Conservation (phyloP, 2,329 filamentous ascomycete species). For the Colletotrichum cereale region DNA sequence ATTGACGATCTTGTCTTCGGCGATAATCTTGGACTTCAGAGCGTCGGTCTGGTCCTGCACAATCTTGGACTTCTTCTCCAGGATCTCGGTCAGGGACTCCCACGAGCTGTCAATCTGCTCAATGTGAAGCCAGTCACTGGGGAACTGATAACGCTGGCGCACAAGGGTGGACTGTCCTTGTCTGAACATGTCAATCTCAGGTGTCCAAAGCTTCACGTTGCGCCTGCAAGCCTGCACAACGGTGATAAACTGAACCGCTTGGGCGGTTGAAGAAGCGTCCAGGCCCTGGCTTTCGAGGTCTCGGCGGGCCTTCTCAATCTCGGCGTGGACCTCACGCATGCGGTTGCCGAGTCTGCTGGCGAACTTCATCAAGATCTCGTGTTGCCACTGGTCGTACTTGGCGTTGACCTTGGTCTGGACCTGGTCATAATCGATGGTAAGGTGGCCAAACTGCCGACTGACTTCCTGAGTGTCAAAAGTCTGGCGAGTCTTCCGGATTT, state of each 20-base stretch:
- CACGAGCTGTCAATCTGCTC: conserved; percentile 98
- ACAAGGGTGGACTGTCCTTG: conserved; percentile 94
- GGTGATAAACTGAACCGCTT: conserved; percentile 98
- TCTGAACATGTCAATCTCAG: conserved; percentile 94
- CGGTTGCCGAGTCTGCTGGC: conserved; percentile 87
- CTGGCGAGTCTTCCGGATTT: conserved; percentile 93
- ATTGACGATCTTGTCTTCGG: conserved; percentile 91
- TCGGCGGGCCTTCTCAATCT: conserved; percentile 89
- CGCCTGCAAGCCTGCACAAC: conserved; percentile 96
- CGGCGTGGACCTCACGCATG: conserved; percentile 92
- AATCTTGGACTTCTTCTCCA: conserved; percentile 92
- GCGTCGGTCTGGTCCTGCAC: conserved; percentile 97
- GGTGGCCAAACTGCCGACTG: conserved; percentile 90
- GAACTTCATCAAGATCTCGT: conserved; percentile 95
- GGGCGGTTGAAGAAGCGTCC: conserved; percentile 93
- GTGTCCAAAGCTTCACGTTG: conserved; percentile 93
- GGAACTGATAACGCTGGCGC: conserved; percentile 93
- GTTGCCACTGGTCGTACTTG: conserved; percentile 99
- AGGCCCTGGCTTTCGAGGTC: conserved; percentile 93
- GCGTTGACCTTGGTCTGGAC: conserved; percentile 98
- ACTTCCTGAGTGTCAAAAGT: conserved; percentile 99
- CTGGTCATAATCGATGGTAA: conserved; percentile 97
- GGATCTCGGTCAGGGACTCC: conserved; percentile 91
- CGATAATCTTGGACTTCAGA: conserved; percentile 91
- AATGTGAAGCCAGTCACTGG: conserved; percentile 92